phyloP scores from a whole-genome alignment of 371 early-diverging fungal genomes.

The Mortierella sp. region DNA sequence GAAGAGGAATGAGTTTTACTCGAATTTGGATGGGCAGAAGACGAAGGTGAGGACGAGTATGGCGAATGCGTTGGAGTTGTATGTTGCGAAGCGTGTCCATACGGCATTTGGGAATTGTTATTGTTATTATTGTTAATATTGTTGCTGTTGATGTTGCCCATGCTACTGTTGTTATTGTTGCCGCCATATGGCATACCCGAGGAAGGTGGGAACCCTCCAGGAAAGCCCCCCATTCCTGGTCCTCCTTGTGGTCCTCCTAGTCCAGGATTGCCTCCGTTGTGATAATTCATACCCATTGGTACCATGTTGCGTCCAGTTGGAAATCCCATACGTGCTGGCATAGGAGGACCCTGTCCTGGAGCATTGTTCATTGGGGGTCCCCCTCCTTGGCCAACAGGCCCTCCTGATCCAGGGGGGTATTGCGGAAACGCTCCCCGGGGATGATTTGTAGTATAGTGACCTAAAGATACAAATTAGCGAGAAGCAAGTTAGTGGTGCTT shows the following conservation, averaged over 20 bases:
- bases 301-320: conserved; percentile 18
- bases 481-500: neutral
- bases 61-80: conserved; percentile 48
- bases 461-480: neutral
- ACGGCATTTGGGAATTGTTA: conserved; percentile 25
- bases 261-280: conserved; percentile 20
- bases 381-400: conserved; percentile 21
- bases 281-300: conserved; percentile 21
- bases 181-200: conserved; percentile 28
- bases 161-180: conserved; percentile 8
- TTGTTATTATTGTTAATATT: conserved; percentile 14
- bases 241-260: conserved; percentile 16
- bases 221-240: conserved; percentile 10
- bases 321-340: conserved; percentile 29
- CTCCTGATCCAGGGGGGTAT: conserved; percentile 49
- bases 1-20: conserved; percentile 18
- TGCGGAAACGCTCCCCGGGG: conserved; percentile 40
- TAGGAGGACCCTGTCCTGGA: conserved; percentile 11
- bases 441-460: conserved; percentile 33
- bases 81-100: conserved; percentile 45
- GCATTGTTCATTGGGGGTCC: conserved; percentile 18
- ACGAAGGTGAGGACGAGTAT: conserved; percentile 44
- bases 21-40: conserved; percentile 32
- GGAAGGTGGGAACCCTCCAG: conserved; percentile 16
- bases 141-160: conserved; percentile 20